Evolutionary conservation across 75 land plant genomes (phyloP).

Genomic region (Pinus taeda): DNA sequence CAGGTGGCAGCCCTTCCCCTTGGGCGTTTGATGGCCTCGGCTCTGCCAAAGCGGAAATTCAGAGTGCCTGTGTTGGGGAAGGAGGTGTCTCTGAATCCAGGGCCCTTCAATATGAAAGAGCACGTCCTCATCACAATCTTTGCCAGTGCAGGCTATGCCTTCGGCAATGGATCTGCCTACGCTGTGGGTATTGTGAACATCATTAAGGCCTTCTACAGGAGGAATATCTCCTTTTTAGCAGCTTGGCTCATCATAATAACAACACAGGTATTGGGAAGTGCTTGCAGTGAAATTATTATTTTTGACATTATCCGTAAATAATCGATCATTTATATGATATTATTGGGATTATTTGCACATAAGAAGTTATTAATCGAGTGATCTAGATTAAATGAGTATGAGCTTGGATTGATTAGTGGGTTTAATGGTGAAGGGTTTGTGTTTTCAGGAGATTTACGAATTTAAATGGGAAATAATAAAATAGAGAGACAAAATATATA

Average conservation of each 20-base stretch:
- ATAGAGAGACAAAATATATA: too few species aligned
- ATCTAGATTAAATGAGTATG: too few species aligned
- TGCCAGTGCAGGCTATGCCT: slow-evolving; percentile 70
- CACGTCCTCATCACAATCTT: slow-evolving; percentile 83
- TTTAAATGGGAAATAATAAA: too few species aligned
- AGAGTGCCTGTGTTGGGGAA: not conserved
- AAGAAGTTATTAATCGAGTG: too few species aligned
- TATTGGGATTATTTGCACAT: too few species aligned
- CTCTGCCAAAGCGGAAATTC: not conserved
- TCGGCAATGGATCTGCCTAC: slow-evolving; percentile 50
- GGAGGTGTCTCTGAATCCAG: slow-evolving; percentile 5
- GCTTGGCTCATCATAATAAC: slow-evolving; percentile 57
- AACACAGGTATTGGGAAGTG: slow-evolving; percentile 28
- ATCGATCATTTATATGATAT: too few species aligned
- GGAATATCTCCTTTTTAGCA: slow-evolving; percentile 49
- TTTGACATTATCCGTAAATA: too few species aligned
- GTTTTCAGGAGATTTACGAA: too few species aligned
- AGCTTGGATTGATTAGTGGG: too few species aligned
- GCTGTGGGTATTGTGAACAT: slow-evolving; percentile 61
- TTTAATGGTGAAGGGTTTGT: too few species aligned
- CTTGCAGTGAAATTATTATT: too few species aligned
- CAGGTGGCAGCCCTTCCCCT: slow-evolving; percentile 64
- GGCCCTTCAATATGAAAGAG: slow-evolving; percentile 89
- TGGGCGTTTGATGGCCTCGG: slow-evolving; percentile 62
- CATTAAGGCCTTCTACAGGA: slow-evolving; percentile 61